A percentile compares a stretch with the other conserved stretches of the same genome.
Evolutionary conservation across 2,329 filamentous ascomycete genomes (phyloP).

Genomic region (Neofusicoccum sp.): DNA sequence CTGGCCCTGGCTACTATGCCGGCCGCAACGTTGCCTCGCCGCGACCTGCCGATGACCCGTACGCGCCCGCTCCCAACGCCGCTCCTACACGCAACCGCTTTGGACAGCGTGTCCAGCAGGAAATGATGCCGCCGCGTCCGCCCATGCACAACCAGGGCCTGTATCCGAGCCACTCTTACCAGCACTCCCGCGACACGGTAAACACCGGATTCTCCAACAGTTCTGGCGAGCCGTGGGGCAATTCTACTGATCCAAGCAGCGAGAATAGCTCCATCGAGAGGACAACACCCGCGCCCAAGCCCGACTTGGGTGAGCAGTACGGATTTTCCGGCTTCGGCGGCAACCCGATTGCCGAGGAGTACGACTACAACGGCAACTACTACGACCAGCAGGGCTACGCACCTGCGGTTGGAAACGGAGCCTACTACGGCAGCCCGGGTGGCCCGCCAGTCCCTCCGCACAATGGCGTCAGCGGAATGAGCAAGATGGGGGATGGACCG

Average conservation of each 20-base stretch:
- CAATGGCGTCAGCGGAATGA: slow-evolving; percentile 21
- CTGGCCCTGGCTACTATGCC: slow-evolving; percentile 42
- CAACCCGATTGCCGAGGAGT: slow-evolving; percentile 46
- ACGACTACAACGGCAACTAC: slow-evolving; percentile 25
- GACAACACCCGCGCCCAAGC: slow-evolving; percentile 48
- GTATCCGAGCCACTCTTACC: slow-evolving; percentile 60
- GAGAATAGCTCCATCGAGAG: slow-evolving; percentile 91
- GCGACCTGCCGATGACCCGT: slow-evolving; percentile 28
- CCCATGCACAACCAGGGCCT: slow-evolving; percentile 45
- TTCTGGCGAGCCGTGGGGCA: slow-evolving; percentile 72
- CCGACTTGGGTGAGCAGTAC: slow-evolving; percentile 52
- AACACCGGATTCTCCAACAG: slow-evolving; percentile 75
- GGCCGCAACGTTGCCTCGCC: slow-evolving; percentile 25
- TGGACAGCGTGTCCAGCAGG: slow-evolving; percentile 46
- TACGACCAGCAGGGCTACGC: slow-evolving; percentile 8
- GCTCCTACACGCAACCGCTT: slow-evolving; percentile 40
- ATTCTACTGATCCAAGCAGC: slow-evolving; percentile 88
- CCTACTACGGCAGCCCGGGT: not conserved
- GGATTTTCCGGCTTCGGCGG: slow-evolving; percentile 60
- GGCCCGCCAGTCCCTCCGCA: slow-evolving; percentile 2
- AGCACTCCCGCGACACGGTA: slow-evolving; percentile 85
- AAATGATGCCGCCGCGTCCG: slow-evolving; percentile 32
- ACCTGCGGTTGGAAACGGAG: slow-evolving; percentile 7
- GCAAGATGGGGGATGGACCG: slow-evolving; percentile 24
- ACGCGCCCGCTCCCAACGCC: slow-evolving; percentile 36